phyloP scores from a whole-genome alignment of 768 basidiomycete genomes.

The Lanmaoa rubissima region DNA sequence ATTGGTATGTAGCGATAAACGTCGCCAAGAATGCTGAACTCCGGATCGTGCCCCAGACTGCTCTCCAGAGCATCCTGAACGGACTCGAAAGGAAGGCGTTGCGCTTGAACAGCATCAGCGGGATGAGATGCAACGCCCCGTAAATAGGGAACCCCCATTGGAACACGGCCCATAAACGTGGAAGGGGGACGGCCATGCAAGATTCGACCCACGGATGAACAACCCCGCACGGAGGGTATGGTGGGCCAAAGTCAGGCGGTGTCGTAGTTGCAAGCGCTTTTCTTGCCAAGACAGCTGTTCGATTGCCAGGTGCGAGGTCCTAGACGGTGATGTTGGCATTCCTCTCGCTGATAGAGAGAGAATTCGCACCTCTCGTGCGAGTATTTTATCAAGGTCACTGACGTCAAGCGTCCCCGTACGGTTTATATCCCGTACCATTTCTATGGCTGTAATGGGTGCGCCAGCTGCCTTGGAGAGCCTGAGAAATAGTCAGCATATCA shows the following conservation, averaged over 20 bases:
- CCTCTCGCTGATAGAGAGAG: not conserved
- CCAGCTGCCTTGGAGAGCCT: constrained; percentile 76
- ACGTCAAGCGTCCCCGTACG: constrained; percentile 56
- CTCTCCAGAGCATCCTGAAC: constrained; percentile 57
- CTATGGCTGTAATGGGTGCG: constrained; percentile 55
- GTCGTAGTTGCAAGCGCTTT: constrained; percentile 36
- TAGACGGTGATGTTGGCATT: constrained; percentile 18
- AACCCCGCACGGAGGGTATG: constrained; percentile 63
- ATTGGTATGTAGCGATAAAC: constrained; percentile 80
- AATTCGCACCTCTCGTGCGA: constrained; percentile 44
- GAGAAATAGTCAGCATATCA: not conserved
- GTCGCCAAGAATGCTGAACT: constrained; percentile 86
- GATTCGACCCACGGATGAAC: constrained; percentile 71
- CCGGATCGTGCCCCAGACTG: constrained; percentile 69
- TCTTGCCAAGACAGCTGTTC: constrained; percentile 44
- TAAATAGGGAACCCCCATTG: constrained; percentile 85
- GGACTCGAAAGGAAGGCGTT: constrained; percentile 66
- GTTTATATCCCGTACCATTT: constrained; percentile 61
- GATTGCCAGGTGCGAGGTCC: constrained; percentile 58
- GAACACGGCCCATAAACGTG: constrained; percentile 75
- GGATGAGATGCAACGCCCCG: constrained; percentile 86
- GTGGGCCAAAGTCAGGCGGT: constrained; percentile 44
- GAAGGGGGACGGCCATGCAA: constrained; percentile 44
- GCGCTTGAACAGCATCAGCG: constrained; percentile 79
- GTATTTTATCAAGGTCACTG: constrained; percentile 52